phyloP scores from a whole-genome alignment of 805 yeast genomes.

The Ogataea paraovalis region DNA sequence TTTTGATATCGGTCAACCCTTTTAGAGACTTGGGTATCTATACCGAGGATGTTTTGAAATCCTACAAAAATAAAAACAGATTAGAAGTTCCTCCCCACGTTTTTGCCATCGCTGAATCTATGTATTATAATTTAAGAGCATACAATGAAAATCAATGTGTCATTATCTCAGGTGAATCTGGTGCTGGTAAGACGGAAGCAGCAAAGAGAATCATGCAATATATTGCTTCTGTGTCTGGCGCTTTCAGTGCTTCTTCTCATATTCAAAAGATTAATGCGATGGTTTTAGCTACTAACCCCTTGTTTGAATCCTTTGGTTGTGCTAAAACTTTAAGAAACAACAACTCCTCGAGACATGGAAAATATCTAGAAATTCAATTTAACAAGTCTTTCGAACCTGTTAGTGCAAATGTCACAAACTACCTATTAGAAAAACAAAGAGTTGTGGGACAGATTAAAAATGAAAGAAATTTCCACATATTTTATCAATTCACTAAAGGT shows the following conservation, averaged over 20 bases:
- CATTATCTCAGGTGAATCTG: slow-evolving; percentile 95
- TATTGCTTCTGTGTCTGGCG: slow-evolving; percentile 83
- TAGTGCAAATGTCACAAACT: slow-evolving; percentile 94
- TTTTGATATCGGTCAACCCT: slow-evolving; percentile 92
- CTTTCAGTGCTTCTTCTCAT: slow-evolving; percentile 53
- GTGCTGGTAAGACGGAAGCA: slow-evolving; percentile 98
- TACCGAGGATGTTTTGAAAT: slow-evolving; percentile 68
- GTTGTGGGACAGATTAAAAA: slow-evolving; percentile 91
- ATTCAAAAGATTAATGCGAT: slow-evolving; percentile 90
- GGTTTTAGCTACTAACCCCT: slow-evolving; percentile 95
- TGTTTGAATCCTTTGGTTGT: slow-evolving; percentile 88
- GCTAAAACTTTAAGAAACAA: slow-evolving; percentile 88
- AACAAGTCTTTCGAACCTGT: slow-evolving; percentile 81
- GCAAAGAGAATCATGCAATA: slow-evolving; percentile 98
- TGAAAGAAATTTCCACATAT: slow-evolving; percentile 96
- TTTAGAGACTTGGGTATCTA: slow-evolving; percentile 95
- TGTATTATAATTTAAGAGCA: slow-evolving; percentile 93
- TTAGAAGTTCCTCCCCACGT: slow-evolving; percentile 98
- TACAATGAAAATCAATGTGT: slow-evolving; percentile 96
- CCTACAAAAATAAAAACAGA: slow-evolving; percentile 88
- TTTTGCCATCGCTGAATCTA: slow-evolving; percentile 93
- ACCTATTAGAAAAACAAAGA: slow-evolving; percentile 88
- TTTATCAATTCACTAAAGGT: slow-evolving; percentile 91
- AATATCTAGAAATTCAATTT: slow-evolving; percentile 87
- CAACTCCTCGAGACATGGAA: slow-evolving; percentile 89